Evolutionary conservation across 2,329 filamentous ascomycete species (phyloP), one percentile per base, ranked within the genome.

Genomic region (Exophiala alcalophila): DNA sequence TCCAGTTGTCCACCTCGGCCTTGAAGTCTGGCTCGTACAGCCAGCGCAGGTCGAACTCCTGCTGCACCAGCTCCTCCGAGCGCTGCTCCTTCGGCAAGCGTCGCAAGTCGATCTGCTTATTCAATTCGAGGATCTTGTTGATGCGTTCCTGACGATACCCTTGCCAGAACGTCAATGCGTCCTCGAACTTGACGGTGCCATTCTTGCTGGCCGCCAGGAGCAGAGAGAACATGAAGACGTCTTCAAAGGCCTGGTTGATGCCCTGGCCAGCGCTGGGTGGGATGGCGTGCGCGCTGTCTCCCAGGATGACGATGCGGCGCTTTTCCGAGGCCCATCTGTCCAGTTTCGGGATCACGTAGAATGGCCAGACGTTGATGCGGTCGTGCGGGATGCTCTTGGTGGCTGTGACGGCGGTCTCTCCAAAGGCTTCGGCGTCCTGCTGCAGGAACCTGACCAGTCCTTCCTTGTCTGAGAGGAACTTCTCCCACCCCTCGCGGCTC

Each of bases 251-350:
- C 57, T 78, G 76, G 3, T 69, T 72, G 0, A 71, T 68, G 0
- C 77, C 77, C 57, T 80, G 76, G 2, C 76, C 75, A 0, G 69
- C 70, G 4, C 69, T 72, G 0, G 77, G 68, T 2, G 73, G 70
- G 41, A 80, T 62, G 0, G 76, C 74, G 59, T 80, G 76, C 0
- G 74, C 76, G 2, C 74, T 74, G 56, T 80, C 77, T 2, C 77
- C 77, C 1, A 79, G 59, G 1, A 81, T 60, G 2, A 80, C 63
- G 2, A 77, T 66, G 0, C 72, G 64, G 7, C 69, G 60, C 3
- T 64, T 60, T 15, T 65, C 64, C 69, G 73, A 77, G 10, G 69
- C 72, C 73, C 73, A 77, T 0, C 54, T 58, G 2, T 67, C 63
- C 0, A 77, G 63, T 50, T 66, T 66, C 0, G 73, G 73, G 1